Conservation (phyloP, 202 grass and related monocot genomes). For the Digitaria exilis region DNA sequence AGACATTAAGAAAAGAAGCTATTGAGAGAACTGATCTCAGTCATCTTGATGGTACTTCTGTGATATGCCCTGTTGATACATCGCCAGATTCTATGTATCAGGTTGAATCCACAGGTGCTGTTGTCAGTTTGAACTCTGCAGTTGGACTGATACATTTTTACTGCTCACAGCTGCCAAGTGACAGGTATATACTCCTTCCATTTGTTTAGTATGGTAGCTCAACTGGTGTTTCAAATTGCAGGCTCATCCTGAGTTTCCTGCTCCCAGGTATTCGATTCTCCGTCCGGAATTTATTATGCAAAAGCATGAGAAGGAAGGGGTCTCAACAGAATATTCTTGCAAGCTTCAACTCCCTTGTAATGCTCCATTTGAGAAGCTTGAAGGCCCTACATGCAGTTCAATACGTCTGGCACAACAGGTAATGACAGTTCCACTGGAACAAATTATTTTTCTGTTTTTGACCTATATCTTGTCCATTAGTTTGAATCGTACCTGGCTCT, state of each 20-base stretch:
- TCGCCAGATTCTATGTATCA: conserved; percentile 75
- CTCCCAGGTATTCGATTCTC: conserved; percentile 90
- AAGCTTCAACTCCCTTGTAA: conserved; percentile 98
- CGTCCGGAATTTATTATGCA: conserved; percentile 95
- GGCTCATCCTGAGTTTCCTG: conserved; percentile 23
- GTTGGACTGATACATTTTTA: conserved; percentile 95
- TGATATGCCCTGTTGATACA: conserved; percentile 62
- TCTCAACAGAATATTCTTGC: conserved; percentile 81
- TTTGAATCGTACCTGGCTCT: conserved; percentile 19
- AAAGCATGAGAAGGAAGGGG: conserved; percentile 74
- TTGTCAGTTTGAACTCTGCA: conserved; percentile 99
- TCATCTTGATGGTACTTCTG: conserved; percentile 78
- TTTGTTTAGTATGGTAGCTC: conserved; percentile 8
- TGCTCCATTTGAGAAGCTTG: conserved; percentile 93
- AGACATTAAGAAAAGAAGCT: conserved; percentile 98
- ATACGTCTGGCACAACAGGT: conserved; percentile 94
- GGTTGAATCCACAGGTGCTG: conserved; percentile 92
- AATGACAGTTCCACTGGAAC: conserved; percentile 37
- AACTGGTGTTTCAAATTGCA: conserved; percentile 13
- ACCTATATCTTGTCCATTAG: background rate
- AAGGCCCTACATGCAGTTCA: conserved; percentile 92
- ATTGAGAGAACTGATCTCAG: conserved; percentile 99
- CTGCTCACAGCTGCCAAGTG: conserved; percentile 92
- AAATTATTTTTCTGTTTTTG: background rate
- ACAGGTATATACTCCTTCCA: conserved; percentile 65